These are phyloP conservation scores for Aegilops speltoides DNA, from an alignment of 176 grass and related monocot genomes.

Conservation along the genomic window DNA sequence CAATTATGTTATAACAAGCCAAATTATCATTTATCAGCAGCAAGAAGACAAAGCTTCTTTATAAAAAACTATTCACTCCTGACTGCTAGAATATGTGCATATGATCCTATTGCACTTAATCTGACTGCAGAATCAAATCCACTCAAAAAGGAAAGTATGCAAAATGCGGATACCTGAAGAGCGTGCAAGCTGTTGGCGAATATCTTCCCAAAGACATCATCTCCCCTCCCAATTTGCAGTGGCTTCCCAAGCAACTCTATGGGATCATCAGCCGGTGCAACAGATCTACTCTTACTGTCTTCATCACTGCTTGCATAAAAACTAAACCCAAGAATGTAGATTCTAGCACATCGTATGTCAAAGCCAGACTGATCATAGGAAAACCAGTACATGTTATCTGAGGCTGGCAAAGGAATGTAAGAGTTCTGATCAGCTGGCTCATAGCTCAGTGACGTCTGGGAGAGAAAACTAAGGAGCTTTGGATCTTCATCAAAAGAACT, in stretches of 20 bases:
- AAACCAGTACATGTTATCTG: constrained; percentile 92
- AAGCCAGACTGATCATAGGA: constrained; percentile 62
- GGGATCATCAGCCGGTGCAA: constrained; percentile 35
- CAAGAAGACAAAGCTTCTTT: not conserved
- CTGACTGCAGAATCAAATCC: not conserved
- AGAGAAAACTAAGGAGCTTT: constrained; percentile 82
- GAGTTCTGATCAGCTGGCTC: constrained; percentile 36
- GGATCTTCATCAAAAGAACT: constrained; percentile 76
- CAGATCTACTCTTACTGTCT: not conserved
- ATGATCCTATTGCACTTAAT: not conserved
- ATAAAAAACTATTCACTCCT: not conserved
- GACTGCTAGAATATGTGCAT: not conserved
- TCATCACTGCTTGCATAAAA: constrained; percentile 27
- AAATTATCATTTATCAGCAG: not conserved
- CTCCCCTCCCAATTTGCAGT: constrained; percentile 49
- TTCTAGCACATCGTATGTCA: constrained; percentile 75
- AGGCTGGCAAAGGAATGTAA: constrained; percentile 67
- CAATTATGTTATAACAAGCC: not conserved
- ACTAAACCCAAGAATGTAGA: constrained; percentile 51
- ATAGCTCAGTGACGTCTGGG: constrained; percentile 41
- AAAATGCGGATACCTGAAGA: constrained; percentile 62
- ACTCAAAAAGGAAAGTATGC: constrained; percentile 2
- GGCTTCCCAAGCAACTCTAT: constrained; percentile 61
- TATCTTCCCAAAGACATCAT: constrained; percentile 60
- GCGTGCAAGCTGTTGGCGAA: constrained; percentile 85